These are phyloP conservation scores for Ilex asprella DNA, from an alignment of 257 asterid species.

Conservation along the genomic window DNA sequence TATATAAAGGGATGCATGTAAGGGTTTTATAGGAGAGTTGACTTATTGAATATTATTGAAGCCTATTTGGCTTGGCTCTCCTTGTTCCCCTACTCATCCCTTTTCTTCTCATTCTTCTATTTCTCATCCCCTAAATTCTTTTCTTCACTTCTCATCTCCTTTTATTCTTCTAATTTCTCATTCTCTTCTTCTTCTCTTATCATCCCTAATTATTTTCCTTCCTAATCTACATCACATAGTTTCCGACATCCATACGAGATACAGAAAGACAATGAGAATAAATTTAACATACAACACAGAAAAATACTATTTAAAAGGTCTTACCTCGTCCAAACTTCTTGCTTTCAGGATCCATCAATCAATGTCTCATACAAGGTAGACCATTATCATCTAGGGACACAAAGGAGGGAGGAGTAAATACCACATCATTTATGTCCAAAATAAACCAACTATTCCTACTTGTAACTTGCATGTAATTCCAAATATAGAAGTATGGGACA, in stretches of 20 bases:
- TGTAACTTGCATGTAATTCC: neutral
- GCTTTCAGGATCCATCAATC: conserved; percentile 84
- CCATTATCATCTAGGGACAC: conserved; percentile 34
- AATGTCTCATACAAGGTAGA: conserved; percentile 34
- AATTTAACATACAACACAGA: neutral
- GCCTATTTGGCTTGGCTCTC: too few relatives aligned
- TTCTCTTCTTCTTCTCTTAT: too few relatives aligned
- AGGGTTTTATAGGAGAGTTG: too few relatives aligned
- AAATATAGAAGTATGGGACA: neutral
- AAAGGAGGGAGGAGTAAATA: neutral
- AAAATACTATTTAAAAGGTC: neutral
- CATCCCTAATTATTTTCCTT: too few relatives aligned
- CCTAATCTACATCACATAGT: neutral
- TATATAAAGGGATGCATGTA: too few relatives aligned
- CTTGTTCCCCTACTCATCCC: too few relatives aligned
- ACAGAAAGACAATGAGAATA: neutral
- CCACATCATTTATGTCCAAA: neutral
- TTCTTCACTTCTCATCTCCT: too few relatives aligned
- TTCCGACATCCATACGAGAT: neutral
- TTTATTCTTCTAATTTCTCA: too few relatives aligned
- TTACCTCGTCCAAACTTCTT: conserved; percentile 95
- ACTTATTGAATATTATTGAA: too few relatives aligned
- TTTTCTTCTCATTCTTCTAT: too few relatives aligned
- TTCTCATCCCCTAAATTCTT: too few relatives aligned
- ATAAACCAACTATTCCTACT: neutral